Evolutionary conservation across 257 asterid genomes (phyloP), one percentile per base, ranked within the genome.

Genomic region (Nemophila menziesii): DNA sequence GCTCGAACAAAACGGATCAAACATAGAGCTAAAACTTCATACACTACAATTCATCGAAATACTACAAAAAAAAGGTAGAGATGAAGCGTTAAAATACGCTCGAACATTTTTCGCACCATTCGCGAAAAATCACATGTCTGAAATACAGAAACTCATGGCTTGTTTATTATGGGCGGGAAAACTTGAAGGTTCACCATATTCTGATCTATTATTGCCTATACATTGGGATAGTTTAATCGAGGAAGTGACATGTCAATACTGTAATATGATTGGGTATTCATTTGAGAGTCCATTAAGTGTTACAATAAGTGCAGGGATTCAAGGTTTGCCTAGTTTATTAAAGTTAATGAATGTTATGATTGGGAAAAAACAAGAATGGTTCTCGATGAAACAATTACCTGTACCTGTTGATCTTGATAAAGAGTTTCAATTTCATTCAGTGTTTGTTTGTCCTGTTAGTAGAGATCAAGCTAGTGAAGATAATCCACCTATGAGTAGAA

Each of bases 331-430:
- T 4, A 49, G 45, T 15, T 45, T 49, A n/a, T 34, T 49, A 41
- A 49, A 49, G 55, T 45, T 49, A 36, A 37, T 49, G 55, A 49
- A 20, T 20, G 55, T 49, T 44, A 49, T 49, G 55, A 49, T 22
- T 1, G 34, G 37, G 15, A 37, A 38, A 22, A 49, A 36, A 4
- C 22, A 36, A 14, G 55, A 49, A 4, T 49, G 55, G 55, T 45
- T 20, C 45, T 17, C 55, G 8, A 21, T 49, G 55, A 49, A 49
- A 37, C 55, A 49, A 34, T 49, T 49, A 12, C 55, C 55, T 3
- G 46, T 49, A 3, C 37, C 36, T 8, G 45, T 49, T 6, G 46
- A 49, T 49, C 13, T 49, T 26, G 55, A 49, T 26, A 49, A 3
- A 22, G 46, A 37, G 55, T 49, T 49, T 22, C 55, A 49, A 36